Base-by-base conservation (phyloP, 2,329 filamentous ascomycete genomes). In the Diaporthe sp. region DNA sequence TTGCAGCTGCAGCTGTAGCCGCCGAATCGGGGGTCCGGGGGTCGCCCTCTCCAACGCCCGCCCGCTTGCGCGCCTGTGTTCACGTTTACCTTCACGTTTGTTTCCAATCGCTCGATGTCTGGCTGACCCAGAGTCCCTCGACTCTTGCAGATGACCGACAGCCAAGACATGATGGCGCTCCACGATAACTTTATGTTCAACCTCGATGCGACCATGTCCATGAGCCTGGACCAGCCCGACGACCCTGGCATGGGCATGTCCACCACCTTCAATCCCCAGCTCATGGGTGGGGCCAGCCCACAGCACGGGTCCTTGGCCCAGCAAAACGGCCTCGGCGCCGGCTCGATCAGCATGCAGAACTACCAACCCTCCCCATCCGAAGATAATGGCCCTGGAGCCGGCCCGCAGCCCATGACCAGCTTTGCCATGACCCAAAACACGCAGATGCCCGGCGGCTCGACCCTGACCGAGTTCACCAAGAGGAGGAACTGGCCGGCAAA, bases 401-500 rank as follows among this genome's bases (percentile, higher is more conserved):
- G 85, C 37, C 85, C 86, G n/a, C 76, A 84, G 44, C 86, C 87
- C 19, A 83, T 84, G 31, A 82, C 83, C 44, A 81, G 82, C 71
- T 85, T 86, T 75, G 78, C 77, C 70, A 72, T 75, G 62, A 55
- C 72, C 57, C 75, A 71, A 44, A 34, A 79, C 79, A 62, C 79
- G 81, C 71, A 79, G 79, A 76, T 83, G 34, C 80, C 83, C 34
- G 82, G 81, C 76, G 83, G 83, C 73, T 88, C 83, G 80, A 88
- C 87, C 22, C 80, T 91, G 77, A 90, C 89, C 76, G 89, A 91
- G 81, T 91, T 91, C 77, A 91, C 89, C 60, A 91, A 91, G 83
- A 85, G 90, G 79, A 86, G 89, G 76, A 91, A 97, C 82, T 98
- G 96, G 96, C 94, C 95, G 22, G 94, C 96, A 82, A 93, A 94